A percentile compares a stretch with the other conserved stretches of the same genome.
Evolutionary conservation across 2,329 filamentous ascomycete species (phyloP).

Genomic region (Dactylellina cionopaga): DNA sequence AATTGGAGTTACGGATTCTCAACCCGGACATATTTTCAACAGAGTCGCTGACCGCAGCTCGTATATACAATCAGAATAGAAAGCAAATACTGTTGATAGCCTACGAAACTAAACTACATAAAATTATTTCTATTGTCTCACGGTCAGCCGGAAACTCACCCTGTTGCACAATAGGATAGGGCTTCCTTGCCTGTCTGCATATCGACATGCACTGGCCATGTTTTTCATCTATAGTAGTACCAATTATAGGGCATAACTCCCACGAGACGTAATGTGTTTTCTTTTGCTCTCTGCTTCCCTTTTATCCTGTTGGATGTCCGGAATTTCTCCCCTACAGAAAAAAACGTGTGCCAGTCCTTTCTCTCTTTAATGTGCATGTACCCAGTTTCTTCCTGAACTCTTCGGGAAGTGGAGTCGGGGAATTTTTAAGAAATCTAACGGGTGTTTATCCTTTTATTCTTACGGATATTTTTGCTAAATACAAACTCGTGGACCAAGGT

Average conservation of each 20-base stretch:
- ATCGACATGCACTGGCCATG: constrained; percentile 35
- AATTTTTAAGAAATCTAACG: constrained; percentile 43
- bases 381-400: constrained; percentile 13
- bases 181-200: constrained; percentile 25
- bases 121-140: not conserved
- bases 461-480: constrained; percentile 49
- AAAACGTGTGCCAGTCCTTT: constrained; percentile 2
- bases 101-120: too few relatives aligned
- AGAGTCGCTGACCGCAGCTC: not conserved
- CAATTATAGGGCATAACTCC: constrained; percentile 36
- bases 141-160: constrained; percentile 30
- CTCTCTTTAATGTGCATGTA: not conserved
- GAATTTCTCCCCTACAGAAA: constrained; percentile 33
- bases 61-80: not conserved
- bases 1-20: constrained; percentile 29
- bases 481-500: constrained; percentile 26
- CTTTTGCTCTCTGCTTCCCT: constrained; percentile 30
- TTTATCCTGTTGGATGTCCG: constrained; percentile 40
- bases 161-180: not conserved
- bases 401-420: constrained; percentile 53
- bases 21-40: constrained; percentile 3
- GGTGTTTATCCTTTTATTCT: constrained; percentile 32
- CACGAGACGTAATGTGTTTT: constrained; percentile 22
- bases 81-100: not conserved
- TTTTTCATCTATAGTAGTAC: constrained; percentile 29